phyloP scores from a whole-genome alignment of 2,329 filamentous ascomycete genomes.

The Neonectria punicea region DNA sequence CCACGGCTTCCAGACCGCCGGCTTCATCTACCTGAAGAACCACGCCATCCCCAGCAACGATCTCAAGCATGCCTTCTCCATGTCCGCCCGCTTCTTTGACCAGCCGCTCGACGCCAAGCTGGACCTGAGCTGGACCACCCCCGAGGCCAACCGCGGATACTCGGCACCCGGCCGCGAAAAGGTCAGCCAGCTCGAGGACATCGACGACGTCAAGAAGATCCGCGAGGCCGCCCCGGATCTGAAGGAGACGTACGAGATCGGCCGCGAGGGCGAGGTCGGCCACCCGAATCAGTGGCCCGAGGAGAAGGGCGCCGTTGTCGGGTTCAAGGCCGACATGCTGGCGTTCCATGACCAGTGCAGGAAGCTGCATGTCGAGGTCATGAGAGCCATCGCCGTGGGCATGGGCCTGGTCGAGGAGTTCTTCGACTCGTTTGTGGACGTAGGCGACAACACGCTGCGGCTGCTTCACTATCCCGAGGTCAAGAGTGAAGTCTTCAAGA shows the following conservation, averaged over 20 bases:
- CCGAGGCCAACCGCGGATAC: slow-evolving; percentile 80
- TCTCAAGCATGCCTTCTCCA: slow-evolving; percentile 70
- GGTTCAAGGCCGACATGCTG: slow-evolving; percentile 79
- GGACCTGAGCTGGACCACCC: slow-evolving; percentile 74
- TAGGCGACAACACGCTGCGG: slow-evolving; percentile 76
- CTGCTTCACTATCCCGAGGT: slow-evolving; percentile 82
- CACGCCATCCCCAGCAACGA: slow-evolving; percentile 73
- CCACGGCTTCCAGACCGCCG: slow-evolving; percentile 82
- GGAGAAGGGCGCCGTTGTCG: slow-evolving; percentile 49
- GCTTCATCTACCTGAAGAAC: slow-evolving; percentile 90
- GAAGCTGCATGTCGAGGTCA: slow-evolving; percentile 77
- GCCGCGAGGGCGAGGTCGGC: slow-evolving; percentile 66
- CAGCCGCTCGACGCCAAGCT: slow-evolving; percentile 72
- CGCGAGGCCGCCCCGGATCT: slow-evolving; percentile 70
- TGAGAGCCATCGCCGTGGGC: slow-evolving; percentile 86
- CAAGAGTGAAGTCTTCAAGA: slow-evolving; percentile 70
- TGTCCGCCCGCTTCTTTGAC: slow-evolving; percentile 77
- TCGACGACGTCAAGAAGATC: slow-evolving; percentile 65
- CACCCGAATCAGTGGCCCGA: slow-evolving; percentile 82
- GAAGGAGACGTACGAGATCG: slow-evolving; percentile 74
- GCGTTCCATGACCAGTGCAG: slow-evolving; percentile 81
- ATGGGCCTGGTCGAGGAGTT: slow-evolving; percentile 76
- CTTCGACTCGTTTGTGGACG: slow-evolving; percentile 81
- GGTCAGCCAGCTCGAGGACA: slow-evolving; percentile 67
- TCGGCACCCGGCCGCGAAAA: slow-evolving; percentile 77